Evolutionary conservation across 2,329 filamentous ascomycete genomes (phyloP), one percentile per base, ranked within the genome.

Genomic region (Colletotrichum brevisporum): DNA sequence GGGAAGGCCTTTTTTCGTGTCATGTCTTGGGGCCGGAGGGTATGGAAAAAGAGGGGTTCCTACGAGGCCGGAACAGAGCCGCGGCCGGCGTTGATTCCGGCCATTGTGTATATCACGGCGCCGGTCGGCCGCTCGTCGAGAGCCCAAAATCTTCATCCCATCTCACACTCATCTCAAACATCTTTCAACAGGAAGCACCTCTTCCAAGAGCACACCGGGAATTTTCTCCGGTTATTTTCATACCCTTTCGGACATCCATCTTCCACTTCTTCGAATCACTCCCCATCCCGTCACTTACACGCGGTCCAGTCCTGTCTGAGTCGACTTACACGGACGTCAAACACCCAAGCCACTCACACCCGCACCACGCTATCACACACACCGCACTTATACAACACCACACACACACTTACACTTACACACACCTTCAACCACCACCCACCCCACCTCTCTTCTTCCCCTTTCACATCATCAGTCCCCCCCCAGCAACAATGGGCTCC

Each of bases 1-100:
- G 59, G 63, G 31, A 9, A 2, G 6, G 31, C 1, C 31, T 9
- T 36, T 36, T 53, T 63, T 68, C 54, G 58, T 69, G 56, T 69
- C 67, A 69, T 69, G 56, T 48, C 61, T 54, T 36, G 31, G 31
- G 45, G 39, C 48, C 55, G 55, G 67, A 61, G 55, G 18, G 63
- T 58, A 21, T 3, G 21, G 21, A 24, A 24, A 24, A 24, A 24
- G 21, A 24, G 21, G 21, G 21, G 21, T 63, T 70, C 76, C 31
- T 36, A 78, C 13, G 16, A 43, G 82, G 82, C 82, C 82, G 83
- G 83, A 84, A 83, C 76, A 8, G 31, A 36, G 18, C 9, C 18
- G 76, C 78, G 82, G 82, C 82, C 82, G 83, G 83, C 84, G 83
- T 76, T 8, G 21, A 79, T 84, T 84, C 83, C 83, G 83, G 83